phyloP scores from a whole-genome alignment of 148 eudicot genomes.

The Fagopyrum homotropicum region DNA sequence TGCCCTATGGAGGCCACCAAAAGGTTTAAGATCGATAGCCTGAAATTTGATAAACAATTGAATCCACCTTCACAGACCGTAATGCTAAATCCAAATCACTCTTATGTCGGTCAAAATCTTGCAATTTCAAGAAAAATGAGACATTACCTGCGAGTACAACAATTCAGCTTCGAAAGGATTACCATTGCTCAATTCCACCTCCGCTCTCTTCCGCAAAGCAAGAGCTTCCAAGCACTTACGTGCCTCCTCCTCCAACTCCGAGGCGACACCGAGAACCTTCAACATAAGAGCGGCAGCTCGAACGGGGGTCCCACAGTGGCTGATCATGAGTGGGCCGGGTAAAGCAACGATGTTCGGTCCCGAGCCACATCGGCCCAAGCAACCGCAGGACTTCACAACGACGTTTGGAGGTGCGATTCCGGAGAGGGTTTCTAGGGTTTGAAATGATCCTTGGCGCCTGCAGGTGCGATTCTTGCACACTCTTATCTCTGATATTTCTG shows the following conservation, averaged over 20 bases:
- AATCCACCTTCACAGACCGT: no score
- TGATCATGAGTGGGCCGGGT: slow-evolving; percentile 31
- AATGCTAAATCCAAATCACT: no score
- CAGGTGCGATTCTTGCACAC: slow-evolving; percentile 61
- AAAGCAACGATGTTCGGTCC: slow-evolving; percentile 77
- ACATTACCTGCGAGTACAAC: slow-evolving; percentile 52
- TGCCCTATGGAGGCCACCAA: slow-evolving; percentile 61
- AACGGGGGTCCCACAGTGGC: slow-evolving; percentile 61
- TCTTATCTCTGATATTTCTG: slow-evolving; percentile 39
- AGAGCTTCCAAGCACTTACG: slow-evolving; percentile 55
- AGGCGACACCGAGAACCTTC: slow-evolving; percentile 24
- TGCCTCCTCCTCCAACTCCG: slow-evolving; percentile 17
- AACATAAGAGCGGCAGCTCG: slow-evolving; percentile 39
- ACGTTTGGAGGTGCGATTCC: slow-evolving; percentile 57
- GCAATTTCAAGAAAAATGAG: not conserved
- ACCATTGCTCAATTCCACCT: slow-evolving; percentile 30
- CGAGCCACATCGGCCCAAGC: slow-evolving; percentile 65
- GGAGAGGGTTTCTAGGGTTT: slow-evolving; percentile 42
- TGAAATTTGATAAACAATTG: slow-evolving; percentile 29
- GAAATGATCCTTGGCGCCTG: slow-evolving; percentile 53
- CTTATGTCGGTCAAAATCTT: not conserved
- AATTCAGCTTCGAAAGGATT: slow-evolving; percentile 34
- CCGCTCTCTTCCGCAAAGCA: slow-evolving; percentile 71
- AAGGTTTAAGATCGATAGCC: slow-evolving; percentile 73
- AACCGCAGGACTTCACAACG: slow-evolving; percentile 55